These are phyloP conservation scores for Suillus brevipes DNA, from an alignment of 768 basidiomycete genomes.

Conservation along the genomic window DNA sequence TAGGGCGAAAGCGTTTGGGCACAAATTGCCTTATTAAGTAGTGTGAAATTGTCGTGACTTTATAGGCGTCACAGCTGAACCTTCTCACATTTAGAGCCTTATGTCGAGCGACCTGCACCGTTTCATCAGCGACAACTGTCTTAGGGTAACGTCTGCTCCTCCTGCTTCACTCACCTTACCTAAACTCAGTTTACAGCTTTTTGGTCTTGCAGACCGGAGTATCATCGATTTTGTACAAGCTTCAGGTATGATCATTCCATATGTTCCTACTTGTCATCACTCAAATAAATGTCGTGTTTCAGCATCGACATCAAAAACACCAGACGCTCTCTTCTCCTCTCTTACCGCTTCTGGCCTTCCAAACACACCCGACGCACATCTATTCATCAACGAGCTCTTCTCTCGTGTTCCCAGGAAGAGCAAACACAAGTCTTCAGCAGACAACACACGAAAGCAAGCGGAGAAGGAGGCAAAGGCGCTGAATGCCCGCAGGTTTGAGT, in stretches of 20 bases:
- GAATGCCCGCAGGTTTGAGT: slow-evolving; percentile 71
- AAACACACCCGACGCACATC: slow-evolving; percentile 74
- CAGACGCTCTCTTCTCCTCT: slow-evolving; percentile 74
- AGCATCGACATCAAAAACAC: slow-evolving; percentile 84
- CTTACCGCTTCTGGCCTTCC: slow-evolving; percentile 81
- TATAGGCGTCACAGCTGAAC: neutral
- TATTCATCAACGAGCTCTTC: slow-evolving; percentile 79
- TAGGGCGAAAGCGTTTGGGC: neutral
- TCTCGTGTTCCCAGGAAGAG: slow-evolving; percentile 73
- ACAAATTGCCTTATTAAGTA: neutral
- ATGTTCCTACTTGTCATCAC: slow-evolving; percentile 6
- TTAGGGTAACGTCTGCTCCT: slow-evolving; percentile 49
- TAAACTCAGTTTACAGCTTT: slow-evolving; percentile 52
- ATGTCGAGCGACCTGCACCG: slow-evolving; percentile 69
- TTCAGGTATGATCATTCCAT: slow-evolving; percentile 53
- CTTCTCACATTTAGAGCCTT: slow-evolving; percentile 1
- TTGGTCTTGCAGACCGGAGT: slow-evolving; percentile 80
- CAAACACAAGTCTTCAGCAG: slow-evolving; percentile 50
- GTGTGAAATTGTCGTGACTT: neutral
- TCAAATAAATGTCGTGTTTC: slow-evolving; percentile 2
- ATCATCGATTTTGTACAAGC: slow-evolving; percentile 88
- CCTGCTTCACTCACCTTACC: neutral
- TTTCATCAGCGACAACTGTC: slow-evolving; percentile 78
- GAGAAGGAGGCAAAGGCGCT: slow-evolving; percentile 76
- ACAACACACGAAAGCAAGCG: slow-evolving; percentile 57